Base-by-base conservation (phyloP, 192 early-diverging fungal species). In the Coemansia sp. region DNA sequence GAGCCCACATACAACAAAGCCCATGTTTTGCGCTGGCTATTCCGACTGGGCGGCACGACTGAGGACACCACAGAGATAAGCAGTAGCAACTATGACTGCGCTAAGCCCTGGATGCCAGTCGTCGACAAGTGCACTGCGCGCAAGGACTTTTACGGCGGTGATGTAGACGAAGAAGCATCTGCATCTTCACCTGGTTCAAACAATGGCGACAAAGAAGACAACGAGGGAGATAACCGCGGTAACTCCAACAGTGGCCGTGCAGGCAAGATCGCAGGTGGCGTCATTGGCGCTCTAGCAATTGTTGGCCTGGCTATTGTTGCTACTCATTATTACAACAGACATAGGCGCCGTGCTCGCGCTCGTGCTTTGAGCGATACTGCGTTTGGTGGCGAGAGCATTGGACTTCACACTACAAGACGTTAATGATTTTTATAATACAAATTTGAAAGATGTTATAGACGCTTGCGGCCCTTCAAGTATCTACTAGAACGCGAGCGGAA, bases 401-500 rank as follows among this genome's bases (percentile, higher is more conserved):
- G 68, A 2, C 74, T 81, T 24, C 70, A 40, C 50, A 41, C 50
- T 20, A 58, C 72, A 20, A 68, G 66, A 6, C 68, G 41, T 10
- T 65, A 43, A 2, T 13, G 1, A 15, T 18, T 7, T 34, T 60
- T 34, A 18, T 29, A 34, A 29, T 60, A 34, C 57, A 60, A 18
- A 36, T 33, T n/a, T 24, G 13, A 13, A 53, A 24, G 24, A 66
- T 57, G 31, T 40, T 67, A 76, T 20, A 50, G 34, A 4, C 80
- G 75, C 55, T 78, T 83, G 69, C 80, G 80, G 20, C 80, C 80
- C 47, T 83, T 66, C 40, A 83, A 70, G 47, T 67, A 69, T 62
- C 72, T 64, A 50, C 80, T 78, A n/a, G 74, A 71, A 50, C 76
- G 73, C 46, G 80, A 74, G n/a, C 76, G 75, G 47, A 78, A 83